Evolutionary conservation across 768 basidiomycete species (phyloP), one percentile per base, ranked within the genome.

Genomic region (Mycena belliarum): DNA sequence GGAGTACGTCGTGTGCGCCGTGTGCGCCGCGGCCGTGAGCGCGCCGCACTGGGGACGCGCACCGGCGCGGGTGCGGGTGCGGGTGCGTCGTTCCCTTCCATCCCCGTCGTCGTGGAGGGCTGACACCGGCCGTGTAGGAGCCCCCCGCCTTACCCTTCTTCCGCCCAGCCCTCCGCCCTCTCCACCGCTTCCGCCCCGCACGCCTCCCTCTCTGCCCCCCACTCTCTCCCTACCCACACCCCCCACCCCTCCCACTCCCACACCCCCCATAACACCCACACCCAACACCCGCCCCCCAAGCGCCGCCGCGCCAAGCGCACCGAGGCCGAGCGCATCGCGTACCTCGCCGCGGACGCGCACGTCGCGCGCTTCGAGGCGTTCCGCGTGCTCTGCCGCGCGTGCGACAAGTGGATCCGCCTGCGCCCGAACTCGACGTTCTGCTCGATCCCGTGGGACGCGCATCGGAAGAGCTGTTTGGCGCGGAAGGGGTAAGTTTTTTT

Each of bases 391-490:
- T 91, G 90, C 70, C 87, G 85, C 44, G 84, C 81, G 6, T 93
- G 90, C 73, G 86, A 91, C 70, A 91, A 90, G 69, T 92, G 90
- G 90, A 91, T 92, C 61, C 80, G 91, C 16, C 76, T 92, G n/a
- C 80, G 90, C 9, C 89, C 89, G 42, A 93, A 93, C 69, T 91
- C 89, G 52, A 91, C 89, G 0, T 93, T 91, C 65, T 93, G 90
- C 66, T 88, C 85, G n/a, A 91, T 92, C 52, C 90, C 90, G 0
- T 92, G 90, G 90, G 89, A 91, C 67, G 89, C 90, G 4, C 90
- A 92, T 66, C 76, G 90, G 40, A 91, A 90, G 75, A 89, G 87
- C 67, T 91, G 89, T 72, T 72, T 92, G 44, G 84, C 88, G 1
- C 91, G 89, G 75, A 88, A 89, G 70, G 80, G 84, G 89, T 88